Evolutionary conservation across 202 grass and related monocot species (phyloP), one percentile per base, ranked within the genome.

Genomic region (Alloteropsis angusta): DNA sequence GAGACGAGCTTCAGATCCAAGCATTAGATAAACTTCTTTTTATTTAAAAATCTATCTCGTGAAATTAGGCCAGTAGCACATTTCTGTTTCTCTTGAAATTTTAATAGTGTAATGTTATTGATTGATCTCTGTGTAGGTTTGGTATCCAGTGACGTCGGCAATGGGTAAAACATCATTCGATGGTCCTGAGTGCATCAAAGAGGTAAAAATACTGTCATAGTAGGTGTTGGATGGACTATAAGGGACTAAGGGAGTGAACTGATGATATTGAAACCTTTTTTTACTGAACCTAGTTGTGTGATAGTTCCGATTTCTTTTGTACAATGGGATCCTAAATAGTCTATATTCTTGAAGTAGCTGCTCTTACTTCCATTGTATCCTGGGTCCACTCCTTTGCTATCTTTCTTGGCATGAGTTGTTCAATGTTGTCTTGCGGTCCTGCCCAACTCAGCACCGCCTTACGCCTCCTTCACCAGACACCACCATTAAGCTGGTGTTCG

Each of bases 141-240:
- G 91, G 87, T 84, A 90, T 83, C 94, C 89, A 57, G 94, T 97
- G 57, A 97, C 80, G 47, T 18, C 68, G 8, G 85, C 85, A 75
- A 80, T 97, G 77, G 94, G 94, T 11, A 97, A 94, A 90, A 74
- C 78, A 75, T 97, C 91, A 34, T 97, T 94, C 61, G 61, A 97
- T 59, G 85, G 94, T 47, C 87, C 89, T 72, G 91, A 94, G 53
- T 97, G 94, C 80, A 87, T 93, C 66, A 92, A 87, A 83, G 80
- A 97, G 94, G 94, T 87, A 85, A 56, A 41, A 36, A 71, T 45
- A 36, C 30, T 36, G 22, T 16, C 36, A 53, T 8, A 28, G 19
- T 35, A 52, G 18, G 45, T 50, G 18, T 35, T 47, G 13, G 42
- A 34, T 75, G 26, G 10, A 21, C 21, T 48, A 30, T 23, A 4